A percentile compares a stretch with the other conserved stretches of the same genome.
These are phyloP conservation scores for Hericium coralloides DNA, from an alignment of 768 basidiomycete genomes.

Conservation along the genomic window DNA sequence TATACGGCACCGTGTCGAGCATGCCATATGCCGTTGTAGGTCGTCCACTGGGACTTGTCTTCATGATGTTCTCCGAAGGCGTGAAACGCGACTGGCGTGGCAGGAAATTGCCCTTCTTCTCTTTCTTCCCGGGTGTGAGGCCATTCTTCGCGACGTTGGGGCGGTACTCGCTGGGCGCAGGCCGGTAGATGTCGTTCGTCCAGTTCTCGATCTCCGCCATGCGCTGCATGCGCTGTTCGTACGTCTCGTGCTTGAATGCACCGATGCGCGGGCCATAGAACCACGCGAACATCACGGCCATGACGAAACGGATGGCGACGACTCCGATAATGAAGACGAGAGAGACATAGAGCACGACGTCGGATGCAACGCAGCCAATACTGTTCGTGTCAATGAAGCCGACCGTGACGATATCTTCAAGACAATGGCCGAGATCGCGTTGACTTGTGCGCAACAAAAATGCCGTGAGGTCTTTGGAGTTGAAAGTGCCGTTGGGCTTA, in stretches of 20 bases:
- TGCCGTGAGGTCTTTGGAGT: conserved; percentile 85
- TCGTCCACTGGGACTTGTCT: conserved; percentile 35
- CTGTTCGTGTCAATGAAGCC: conserved; percentile 92
- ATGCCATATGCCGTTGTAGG: conserved; percentile 59
- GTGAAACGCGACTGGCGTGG: conserved; percentile 71
- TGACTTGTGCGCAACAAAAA: conserved; percentile 65
- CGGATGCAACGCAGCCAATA: conserved; percentile 94
- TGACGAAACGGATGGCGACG: conserved; percentile 86
- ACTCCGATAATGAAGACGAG: conserved; percentile 97
- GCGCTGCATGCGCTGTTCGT: conserved; percentile 85
- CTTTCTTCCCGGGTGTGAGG: conserved; percentile 32
- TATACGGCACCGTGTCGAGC: conserved; percentile 53
- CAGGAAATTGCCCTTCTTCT: conserved; percentile 45
- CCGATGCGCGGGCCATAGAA: conserved; percentile 96
- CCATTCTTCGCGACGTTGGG: conserved; percentile 80
- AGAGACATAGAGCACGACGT: conserved; percentile 90
- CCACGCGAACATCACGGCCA: conserved; percentile 98
- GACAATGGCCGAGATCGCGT: conserved; percentile 62
- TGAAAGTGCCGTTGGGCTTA: conserved; percentile 59
- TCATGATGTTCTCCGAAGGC: conserved; percentile 52
- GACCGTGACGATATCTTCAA: conserved; percentile 78
- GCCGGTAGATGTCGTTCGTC: conserved; percentile 91
- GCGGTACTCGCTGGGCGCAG: conserved; percentile 84
- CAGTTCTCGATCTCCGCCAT: conserved; percentile 91
- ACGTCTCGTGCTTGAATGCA: conserved; percentile 87